Percentiles rank a stretch among this genome's conserved stretches.
Conservation (phyloP, 768 basidiomycete genomes). For the Russula griseocarnosa region DNA sequence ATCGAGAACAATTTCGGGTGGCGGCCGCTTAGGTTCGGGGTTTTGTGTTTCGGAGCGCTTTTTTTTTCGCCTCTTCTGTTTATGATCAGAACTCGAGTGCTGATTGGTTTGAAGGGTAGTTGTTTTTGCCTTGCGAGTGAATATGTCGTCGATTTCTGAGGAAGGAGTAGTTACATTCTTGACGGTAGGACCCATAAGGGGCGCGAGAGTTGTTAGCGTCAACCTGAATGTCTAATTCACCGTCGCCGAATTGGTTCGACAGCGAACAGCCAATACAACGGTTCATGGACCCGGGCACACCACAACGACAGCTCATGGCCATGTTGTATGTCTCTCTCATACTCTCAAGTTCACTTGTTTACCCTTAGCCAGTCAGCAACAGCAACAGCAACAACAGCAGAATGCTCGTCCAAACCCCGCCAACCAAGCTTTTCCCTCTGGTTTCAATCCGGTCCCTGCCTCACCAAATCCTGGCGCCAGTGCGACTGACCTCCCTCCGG, state of each 20-base stretch:
- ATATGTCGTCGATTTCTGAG: conserved; percentile 87
- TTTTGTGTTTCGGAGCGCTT: conserved; percentile 33
- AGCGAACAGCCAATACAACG: conserved; percentile 25
- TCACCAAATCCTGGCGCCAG: conserved; percentile 23
- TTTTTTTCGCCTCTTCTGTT: conserved; percentile 49
- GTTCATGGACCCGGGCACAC: conserved; percentile 24
- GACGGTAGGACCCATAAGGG: conserved; percentile 4
- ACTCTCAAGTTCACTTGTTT: neutral
- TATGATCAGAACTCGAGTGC: conserved; percentile 13
- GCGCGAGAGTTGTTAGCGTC: neutral
- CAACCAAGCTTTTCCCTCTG: conserved; percentile 15
- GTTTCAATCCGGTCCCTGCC: conserved; percentile 20
- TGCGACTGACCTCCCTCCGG: conserved; percentile 11
- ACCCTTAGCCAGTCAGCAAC: conserved; percentile 15
- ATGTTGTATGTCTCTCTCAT: conserved; percentile 26
- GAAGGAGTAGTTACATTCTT: neutral
- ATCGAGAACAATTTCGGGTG: conserved; percentile 63
- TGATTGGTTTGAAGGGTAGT: conserved; percentile 29
- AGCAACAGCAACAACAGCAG: conserved; percentile 12
- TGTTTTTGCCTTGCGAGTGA: conserved; percentile 44
- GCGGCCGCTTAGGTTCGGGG: conserved; percentile 30
- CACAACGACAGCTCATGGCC: conserved; percentile 25
- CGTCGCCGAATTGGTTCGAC: conserved; percentile 22
- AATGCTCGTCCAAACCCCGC: conserved; percentile 14
- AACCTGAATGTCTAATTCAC: conserved; percentile 17